Evolutionary conservation across 257 asterid genomes (phyloP), one percentile per base, ranked within the genome.

Genomic region (Solanum chiquidenum): DNA sequence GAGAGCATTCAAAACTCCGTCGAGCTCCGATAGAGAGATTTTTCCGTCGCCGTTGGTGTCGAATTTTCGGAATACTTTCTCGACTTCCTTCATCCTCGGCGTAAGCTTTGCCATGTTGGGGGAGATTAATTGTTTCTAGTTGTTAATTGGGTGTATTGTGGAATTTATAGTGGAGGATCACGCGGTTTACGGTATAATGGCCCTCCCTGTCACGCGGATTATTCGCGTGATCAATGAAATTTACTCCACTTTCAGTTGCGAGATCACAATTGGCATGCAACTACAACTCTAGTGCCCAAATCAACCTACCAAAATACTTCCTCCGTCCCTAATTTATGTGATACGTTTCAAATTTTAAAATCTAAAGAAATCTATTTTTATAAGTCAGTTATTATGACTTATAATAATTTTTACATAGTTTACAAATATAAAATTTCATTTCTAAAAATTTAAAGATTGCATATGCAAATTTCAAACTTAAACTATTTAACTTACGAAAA

Each of bases 1-100:
- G 86, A 93, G 90, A 29, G 91, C 92, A 6, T 90, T 90, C 80
- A 93, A 83, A 72, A 93, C 82, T 13, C 60, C 86, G 14, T 62
- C 83, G 86, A 93, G 91, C 14, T 93, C 95, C 1, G 90, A 42
- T 0, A 88, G 27, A 21, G 95, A 93, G 88, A 93, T 93, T 88
- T 86, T 92, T 4, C 94, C 94, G 87, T 93, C 95, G 62, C 94
- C 94, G 87, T 93, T 92, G 35, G 90, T 75, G 83, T 93, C 95
- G 88, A 92, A 93, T 86, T 92, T 93, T 69, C 84, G 71, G 91
- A 93, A 92, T 58, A 91, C 90, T 84, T 86, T 20, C 80, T 62
- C 90, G 12, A 90, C 89, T 68, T 92, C 90, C 14, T 71, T 89
- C 80, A 68, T 87, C 35, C 9, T 37, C 69, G 80, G 83, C 27